A percentile compares a stretch with the other conserved stretches of the same genome.
Evolutionary conservation across 1,139 yeast genomes (phyloP).

Genomic region (Yamadazyma oceani): DNA sequence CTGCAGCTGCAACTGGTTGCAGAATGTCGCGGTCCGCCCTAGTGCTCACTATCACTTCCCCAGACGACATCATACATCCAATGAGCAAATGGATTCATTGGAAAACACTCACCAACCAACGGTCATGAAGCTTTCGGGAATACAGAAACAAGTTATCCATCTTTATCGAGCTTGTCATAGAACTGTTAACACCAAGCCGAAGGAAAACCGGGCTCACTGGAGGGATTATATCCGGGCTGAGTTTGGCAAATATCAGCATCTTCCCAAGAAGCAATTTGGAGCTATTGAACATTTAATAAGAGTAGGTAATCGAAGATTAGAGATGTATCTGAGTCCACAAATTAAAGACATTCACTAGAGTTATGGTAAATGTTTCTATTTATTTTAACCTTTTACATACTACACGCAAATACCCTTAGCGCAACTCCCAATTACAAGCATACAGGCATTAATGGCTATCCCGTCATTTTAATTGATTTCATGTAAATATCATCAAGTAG

Average conservation of each 20-base stretch:
- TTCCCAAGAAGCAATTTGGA: slow-evolving; percentile 78
- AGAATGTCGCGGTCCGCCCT: no score
- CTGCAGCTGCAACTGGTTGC: no score
- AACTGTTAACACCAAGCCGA: slow-evolving; percentile 56
- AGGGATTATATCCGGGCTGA: slow-evolving; percentile 49
- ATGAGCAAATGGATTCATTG: neutral
- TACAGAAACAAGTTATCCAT: slow-evolving; percentile 63
- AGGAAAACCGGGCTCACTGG: slow-evolving; percentile 46
- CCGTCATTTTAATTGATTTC: no score
- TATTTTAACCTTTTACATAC: neutral
- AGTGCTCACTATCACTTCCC: no score
- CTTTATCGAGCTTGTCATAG: slow-evolving; percentile 62
- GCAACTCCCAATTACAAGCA: no score
- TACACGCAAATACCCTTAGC: slow-evolving; percentile 1
- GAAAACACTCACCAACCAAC: neutral
- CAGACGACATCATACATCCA: neutral
- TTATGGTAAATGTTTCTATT: neutral
- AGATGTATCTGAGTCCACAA: slow-evolving; percentile 67
- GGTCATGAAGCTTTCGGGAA: slow-evolving; percentile 51
- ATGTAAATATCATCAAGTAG: slow-evolving; percentile 1
- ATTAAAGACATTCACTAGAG: slow-evolving; percentile 61
- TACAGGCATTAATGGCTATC: no score
- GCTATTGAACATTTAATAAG: slow-evolving; percentile 86
- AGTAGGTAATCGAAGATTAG: slow-evolving; percentile 69
- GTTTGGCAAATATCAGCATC: slow-evolving; percentile 56